Evolutionary conservation across 192 early-diverging fungal species (phyloP).

Genomic region (Gigaspora rosea): DNA sequence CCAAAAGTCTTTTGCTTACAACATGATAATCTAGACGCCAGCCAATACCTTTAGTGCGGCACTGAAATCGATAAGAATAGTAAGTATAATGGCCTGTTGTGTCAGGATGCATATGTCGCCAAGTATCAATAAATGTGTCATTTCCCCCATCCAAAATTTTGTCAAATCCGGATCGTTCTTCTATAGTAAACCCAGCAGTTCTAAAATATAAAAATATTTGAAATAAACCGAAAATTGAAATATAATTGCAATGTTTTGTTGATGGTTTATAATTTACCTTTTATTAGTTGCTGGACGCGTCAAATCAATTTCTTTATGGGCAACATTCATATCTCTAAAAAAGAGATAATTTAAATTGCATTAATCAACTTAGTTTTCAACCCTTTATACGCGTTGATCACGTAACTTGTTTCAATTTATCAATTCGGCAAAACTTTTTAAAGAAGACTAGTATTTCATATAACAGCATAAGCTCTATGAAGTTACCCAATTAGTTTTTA

Average conservation of each 20-base stretch:
- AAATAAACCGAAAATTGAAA: neutral
- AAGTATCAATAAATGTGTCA: conserved; percentile 69
- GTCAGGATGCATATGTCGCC: conserved; percentile 69
- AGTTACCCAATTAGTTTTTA: too few species aligned
- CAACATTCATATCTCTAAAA: conserved; percentile 77
- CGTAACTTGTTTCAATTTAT: too few species aligned
- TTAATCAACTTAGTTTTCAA: neutral
- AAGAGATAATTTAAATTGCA: neutral
- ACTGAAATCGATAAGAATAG: conserved; percentile 75
- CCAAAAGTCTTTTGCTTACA: conserved; percentile 53
- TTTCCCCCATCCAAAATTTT: conserved; percentile 53
- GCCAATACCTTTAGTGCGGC: conserved; percentile 68
- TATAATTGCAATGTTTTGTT: neutral
- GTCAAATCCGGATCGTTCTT: conserved; percentile 76
- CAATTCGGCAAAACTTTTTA: neutral
- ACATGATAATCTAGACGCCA: conserved; percentile 92
- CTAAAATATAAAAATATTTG: conserved; percentile 35
- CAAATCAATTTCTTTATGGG: conserved; percentile 75
- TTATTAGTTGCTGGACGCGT: conserved; percentile 72
- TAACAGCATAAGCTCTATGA: too few species aligned
- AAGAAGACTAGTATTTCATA: too few species aligned
- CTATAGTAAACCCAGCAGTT: conserved; percentile 79
- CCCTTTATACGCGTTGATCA: too few species aligned
- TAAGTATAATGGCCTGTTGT: conserved; percentile 72
- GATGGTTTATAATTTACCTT: conserved; percentile 41